Base-by-base conservation (phyloP, 2,329 filamentous ascomycete species). In the Microdochium nivale region DNA sequence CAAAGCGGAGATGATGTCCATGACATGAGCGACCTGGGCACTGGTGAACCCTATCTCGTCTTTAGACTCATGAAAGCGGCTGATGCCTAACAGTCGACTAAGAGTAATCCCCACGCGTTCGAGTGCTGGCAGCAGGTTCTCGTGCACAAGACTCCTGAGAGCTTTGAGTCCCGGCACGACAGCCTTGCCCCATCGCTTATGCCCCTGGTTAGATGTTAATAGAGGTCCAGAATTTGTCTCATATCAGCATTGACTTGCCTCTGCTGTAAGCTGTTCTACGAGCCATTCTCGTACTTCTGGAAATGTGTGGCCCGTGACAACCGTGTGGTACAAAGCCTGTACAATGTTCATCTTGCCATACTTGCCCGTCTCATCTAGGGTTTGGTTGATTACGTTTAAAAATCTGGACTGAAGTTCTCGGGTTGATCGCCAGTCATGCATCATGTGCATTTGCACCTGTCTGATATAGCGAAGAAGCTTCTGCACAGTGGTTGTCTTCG, bases 171-270 rank as follows among this genome's bases (percentile, higher is more conserved):
- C 89, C 3, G 83, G 81, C 1, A 81, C 78, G 2, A 95, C 87
- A 5, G 88, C 86, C 62, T 92, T 95, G 56, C 97, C 91, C 94
- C 94, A 99, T 48, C 94, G 79, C 68, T 96, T 96, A 60, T 95
- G 88, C 0, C 90, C 90, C 86, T 94, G 19, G 1, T 60, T 52
- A 25, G 37, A 52, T 56, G 49, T 50, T 40, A 54, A 49, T 25
- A 49, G 21, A 32, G 11, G 7, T 33, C 3, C 13, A 30, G 50
- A 21, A 44, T 35, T 24, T 25, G 21, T 32, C 23, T 46, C 27
- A 23, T 49, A 24, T 1, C 50, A 32, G 23, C 2, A 19, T 16
- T 10, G 27, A 67, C 79, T 62, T 73, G 91, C 88, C 55, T 88
- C 76, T 63, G 95, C 89, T 8, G 83, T 81, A 27, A 96, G 71